These are phyloP conservation scores for Gentiana straminea DNA, from an alignment of 257 asterid genomes.

Conservation along the genomic window DNA sequence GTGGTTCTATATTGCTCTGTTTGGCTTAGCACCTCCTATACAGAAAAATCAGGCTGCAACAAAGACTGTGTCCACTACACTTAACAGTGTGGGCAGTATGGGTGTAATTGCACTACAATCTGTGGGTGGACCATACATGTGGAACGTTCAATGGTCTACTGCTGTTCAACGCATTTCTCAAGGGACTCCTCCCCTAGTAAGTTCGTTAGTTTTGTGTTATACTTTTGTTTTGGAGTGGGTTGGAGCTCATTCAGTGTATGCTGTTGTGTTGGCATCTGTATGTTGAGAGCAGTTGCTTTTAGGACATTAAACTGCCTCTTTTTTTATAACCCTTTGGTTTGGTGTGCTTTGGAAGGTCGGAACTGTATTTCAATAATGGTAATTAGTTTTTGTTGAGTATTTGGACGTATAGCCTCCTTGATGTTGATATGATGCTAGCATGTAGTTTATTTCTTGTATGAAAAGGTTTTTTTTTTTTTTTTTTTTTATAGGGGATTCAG, in stretches of 20 bases:
- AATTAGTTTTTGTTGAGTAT: no score
- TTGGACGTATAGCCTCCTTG: no score
- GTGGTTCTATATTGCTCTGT: constrained; percentile 99
- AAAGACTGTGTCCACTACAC: constrained; percentile 69
- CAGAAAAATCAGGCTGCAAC: constrained; percentile 40
- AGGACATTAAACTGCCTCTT: no score
- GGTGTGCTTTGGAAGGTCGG: no score
- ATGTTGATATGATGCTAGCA: no score
- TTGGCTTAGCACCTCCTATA: constrained; percentile 97
- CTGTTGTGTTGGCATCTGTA: background rate
- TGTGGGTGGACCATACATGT: constrained; percentile 93
- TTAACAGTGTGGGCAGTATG: constrained; percentile 64
- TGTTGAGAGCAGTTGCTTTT: background rate
- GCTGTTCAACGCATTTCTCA: constrained; percentile 96
- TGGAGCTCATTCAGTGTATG: background rate
- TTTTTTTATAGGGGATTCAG: no score
- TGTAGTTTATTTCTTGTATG: no score
- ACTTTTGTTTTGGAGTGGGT: background rate
- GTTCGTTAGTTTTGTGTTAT: constrained; percentile 21
- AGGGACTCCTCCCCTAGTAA: constrained; percentile 99
- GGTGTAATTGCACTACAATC: constrained; percentile 83
- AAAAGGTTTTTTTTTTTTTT: no score
- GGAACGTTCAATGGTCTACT: constrained; percentile 76
- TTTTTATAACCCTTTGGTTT: no score
- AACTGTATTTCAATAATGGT: no score